A percentile compares a stretch with the other conserved stretches of the same genome.
phyloP scores from a whole-genome alignment of 2,329 filamentous ascomycete species.

The Penicillium palitans region DNA sequence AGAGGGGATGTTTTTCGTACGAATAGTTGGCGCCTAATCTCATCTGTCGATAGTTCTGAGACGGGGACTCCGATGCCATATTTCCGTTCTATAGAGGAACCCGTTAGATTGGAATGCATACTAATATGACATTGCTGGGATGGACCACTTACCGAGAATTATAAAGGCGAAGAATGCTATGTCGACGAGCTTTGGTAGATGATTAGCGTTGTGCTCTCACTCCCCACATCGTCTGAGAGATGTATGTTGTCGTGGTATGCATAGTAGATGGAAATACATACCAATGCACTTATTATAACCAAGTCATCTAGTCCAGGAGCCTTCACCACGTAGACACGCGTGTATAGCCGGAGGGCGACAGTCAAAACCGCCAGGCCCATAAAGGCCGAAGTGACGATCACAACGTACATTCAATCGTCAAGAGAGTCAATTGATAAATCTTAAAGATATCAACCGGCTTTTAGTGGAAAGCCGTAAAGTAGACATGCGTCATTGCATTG shows the following conservation, averaged over 20 bases:
- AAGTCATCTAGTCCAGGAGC: slow-evolving; percentile 32
- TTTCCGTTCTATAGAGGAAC: slow-evolving; percentile 16
- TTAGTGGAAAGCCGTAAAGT: not conserved
- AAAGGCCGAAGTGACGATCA: slow-evolving; percentile 24
- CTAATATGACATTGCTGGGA: not conserved
- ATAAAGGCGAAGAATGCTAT: slow-evolving; percentile 13
- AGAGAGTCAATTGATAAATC: not conserved
- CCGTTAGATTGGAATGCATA: not conserved
- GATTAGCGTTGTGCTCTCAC: not conserved
- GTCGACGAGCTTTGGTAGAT: slow-evolving; percentile 5
- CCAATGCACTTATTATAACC: slow-evolving; percentile 25
- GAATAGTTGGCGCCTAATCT: slow-evolving; percentile 20
- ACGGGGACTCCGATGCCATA: slow-evolving; percentile 25
- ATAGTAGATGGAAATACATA: slow-evolving; percentile 4
- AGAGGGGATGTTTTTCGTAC: slow-evolving; percentile 17
- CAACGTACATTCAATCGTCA: slow-evolving; percentile 23
- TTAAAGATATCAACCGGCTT: not conserved
- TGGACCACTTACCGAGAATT: slow-evolving; percentile 15
- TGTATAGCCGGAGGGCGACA: slow-evolving; percentile 27
- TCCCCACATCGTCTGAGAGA: too few species aligned
- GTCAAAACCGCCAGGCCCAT: slow-evolving; percentile 20
- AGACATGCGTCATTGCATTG: slow-evolving; percentile 1
- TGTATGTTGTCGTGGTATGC: not conserved
- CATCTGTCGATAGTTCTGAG: slow-evolving; percentile 2
- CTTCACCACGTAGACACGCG: slow-evolving; percentile 25